Evolutionary conservation across 306 rosid genomes (phyloP).

Genomic region (Erythrophleum fordii): DNA sequence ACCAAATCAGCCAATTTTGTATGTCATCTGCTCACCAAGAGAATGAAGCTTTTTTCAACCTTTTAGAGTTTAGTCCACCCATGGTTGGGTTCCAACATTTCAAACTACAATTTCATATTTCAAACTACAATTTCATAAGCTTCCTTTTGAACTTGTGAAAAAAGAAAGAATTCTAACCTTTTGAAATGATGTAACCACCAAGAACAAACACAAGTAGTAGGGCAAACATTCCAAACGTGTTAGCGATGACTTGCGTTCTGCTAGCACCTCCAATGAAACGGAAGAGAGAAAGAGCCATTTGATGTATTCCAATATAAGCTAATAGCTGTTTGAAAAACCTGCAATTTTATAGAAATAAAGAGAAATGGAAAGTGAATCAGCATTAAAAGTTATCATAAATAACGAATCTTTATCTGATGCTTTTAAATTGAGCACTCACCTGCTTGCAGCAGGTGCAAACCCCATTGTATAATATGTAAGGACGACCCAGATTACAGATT

Average conservation of each 20-base stretch:
- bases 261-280: constrained; percentile 57
- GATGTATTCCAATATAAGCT: constrained; percentile 53
- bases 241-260: constrained; percentile 51
- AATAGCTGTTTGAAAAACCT: constrained; percentile 56
- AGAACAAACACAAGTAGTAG: constrained; percentile 53
- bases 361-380: neutral
- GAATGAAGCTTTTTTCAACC: neutral
- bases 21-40: constrained; percentile 51
- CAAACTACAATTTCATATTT: neutral
- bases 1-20: constrained; percentile 65
- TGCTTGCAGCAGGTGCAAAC: constrained; percentile 69
- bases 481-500: constrained; percentile 58
- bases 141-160: neutral
- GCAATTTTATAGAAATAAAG: neutral
- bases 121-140: neutral
- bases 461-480: constrained; percentile 76
- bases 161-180: constrained; percentile 40
- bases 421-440: constrained; percentile 41
- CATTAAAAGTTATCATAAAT: neutral
- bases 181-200: constrained; percentile 61
- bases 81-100: neutral
- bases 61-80: neutral
- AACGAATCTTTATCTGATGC: neutral
- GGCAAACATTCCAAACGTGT: constrained; percentile 52
- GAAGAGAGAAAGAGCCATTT: constrained; percentile 60